phyloP scores from a whole-genome alignment of 2,329 filamentous ascomycete genomes.

The Eutypa lata region DNA sequence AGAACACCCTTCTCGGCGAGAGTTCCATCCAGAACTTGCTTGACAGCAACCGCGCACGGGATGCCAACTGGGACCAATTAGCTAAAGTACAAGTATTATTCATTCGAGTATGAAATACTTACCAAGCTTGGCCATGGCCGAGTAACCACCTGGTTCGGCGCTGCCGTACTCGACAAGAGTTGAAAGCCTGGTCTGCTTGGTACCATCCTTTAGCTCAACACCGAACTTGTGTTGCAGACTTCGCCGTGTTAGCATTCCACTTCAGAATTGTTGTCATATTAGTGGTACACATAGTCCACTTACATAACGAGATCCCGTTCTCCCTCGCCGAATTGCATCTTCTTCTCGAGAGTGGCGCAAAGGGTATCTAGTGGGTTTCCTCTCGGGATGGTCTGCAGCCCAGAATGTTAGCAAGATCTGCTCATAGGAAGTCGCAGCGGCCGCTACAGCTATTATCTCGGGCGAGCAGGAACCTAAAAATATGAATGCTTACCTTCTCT shows the following conservation, averaged over 20 bases:
- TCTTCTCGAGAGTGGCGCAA: slow-evolving; percentile 83
- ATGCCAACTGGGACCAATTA: slow-evolving; percentile 56
- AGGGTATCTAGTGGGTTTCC: slow-evolving; percentile 88
- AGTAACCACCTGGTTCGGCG: slow-evolving; percentile 67
- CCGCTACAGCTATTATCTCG: slow-evolving; percentile 53
- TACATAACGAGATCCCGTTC: slow-evolving; percentile 79
- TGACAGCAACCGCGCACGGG: slow-evolving; percentile 61
- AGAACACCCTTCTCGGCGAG: slow-evolving; percentile 72
- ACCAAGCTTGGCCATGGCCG: slow-evolving; percentile 72
- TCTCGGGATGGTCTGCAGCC: slow-evolving; percentile 36
- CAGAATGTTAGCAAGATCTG: background rate
- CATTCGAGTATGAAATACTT: background rate
- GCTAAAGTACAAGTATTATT: background rate
- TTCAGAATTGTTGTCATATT: background rate
- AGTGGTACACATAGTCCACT: background rate
- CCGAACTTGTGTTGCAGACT: slow-evolving; percentile 77
- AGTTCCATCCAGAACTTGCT: slow-evolving; percentile 74
- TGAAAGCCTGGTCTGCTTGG: slow-evolving; percentile 71
- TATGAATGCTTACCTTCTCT: slow-evolving; percentile 11
- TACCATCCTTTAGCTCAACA: slow-evolving; percentile 79
- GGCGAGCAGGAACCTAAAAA: slow-evolving; percentile 53
- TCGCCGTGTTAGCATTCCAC: background rate
- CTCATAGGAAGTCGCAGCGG: background rate
- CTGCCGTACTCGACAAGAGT: slow-evolving; percentile 79
- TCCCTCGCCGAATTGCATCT: slow-evolving; percentile 81